These are phyloP conservation scores for Candida gorgasii DNA, from an alignment of 805 yeast species.

Conservation along the genomic window DNA sequence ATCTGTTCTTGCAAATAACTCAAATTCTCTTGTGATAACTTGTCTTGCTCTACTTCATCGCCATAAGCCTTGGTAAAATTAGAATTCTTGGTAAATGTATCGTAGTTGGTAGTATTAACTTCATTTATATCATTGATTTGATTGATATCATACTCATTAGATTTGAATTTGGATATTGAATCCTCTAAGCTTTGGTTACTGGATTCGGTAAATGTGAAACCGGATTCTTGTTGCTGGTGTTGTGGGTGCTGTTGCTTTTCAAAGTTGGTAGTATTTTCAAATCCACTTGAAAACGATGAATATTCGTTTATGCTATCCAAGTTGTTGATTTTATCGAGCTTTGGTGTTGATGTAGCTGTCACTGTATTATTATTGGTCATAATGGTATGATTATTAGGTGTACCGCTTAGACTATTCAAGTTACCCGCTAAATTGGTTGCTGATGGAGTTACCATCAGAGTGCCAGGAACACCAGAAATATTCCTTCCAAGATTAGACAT, in stretches of 20 bases:
- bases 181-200: constrained; percentile 6
- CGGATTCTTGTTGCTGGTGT: background rate
- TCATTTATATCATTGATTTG: constrained; percentile 1
- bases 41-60: background rate
- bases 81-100: background rate
- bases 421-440: background rate
- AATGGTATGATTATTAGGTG: too few species aligned
- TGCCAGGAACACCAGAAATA: background rate
- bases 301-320: constrained; percentile 20
- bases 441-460: background rate
- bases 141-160: constrained; percentile 1
- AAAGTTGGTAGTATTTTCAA: constrained; percentile 15
- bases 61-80: background rate
- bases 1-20: constrained; percentile 4
- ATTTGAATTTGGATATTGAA: background rate
- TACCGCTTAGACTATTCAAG: background rate
- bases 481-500: background rate
- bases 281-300: constrained; percentile 35
- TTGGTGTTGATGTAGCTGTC: constrained; percentile 44
- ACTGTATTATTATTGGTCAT: constrained; percentile 13
- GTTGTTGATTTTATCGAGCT: constrained; percentile 22
- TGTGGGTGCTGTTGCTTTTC: background rate
- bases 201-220: constrained; percentile 3
- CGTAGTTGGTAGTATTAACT: background rate
- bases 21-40: constrained; percentile 4